A percentile compares a stretch with the other conserved stretches of the same genome.
phyloP scores from a whole-genome alignment of 1,139 yeast genomes.

The Saccharomyces hybrid region DNA sequence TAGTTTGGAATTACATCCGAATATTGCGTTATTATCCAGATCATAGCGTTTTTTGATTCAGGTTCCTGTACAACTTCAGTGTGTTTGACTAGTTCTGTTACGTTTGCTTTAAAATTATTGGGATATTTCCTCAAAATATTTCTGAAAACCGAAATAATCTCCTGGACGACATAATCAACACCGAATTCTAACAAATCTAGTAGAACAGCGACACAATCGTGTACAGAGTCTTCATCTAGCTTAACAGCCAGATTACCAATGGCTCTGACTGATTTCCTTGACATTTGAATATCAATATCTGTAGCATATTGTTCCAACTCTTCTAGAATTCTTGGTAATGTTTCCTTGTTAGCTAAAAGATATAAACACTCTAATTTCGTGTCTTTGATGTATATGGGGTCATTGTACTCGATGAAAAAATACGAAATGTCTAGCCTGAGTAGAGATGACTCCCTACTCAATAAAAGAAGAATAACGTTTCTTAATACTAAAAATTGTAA shows the following conservation, averaged over 20 bases:
- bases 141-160: conserved; percentile 66
- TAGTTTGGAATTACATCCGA: conserved; percentile 34
- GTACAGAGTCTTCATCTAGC: conserved; percentile 50
- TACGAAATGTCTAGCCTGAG: conserved; percentile 58
- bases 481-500: conserved; percentile 76
- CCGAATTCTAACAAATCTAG: conserved; percentile 57
- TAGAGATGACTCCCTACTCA: conserved; percentile 58
- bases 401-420: conserved; percentile 78
- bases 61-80: conserved; percentile 55
- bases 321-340: conserved; percentile 54
- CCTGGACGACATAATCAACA: conserved; percentile 72
- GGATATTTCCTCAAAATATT: conserved; percentile 78
- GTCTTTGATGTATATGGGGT: conserved; percentile 82
- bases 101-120: conserved; percentile 34
- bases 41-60: conserved; percentile 69
- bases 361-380: conserved; percentile 85
- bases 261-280: conserved; percentile 80
- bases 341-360: conserved; percentile 60
- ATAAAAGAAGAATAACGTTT: conserved; percentile 67
- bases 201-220: conserved; percentile 57
- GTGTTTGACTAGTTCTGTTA: conserved; percentile 31
- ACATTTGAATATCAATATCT: conserved; percentile 78
- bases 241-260: conserved; percentile 85
- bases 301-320: conserved; percentile 84
- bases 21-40: conserved; percentile 82